Conservation (phyloP, 2,329 filamentous ascomycete species). For the Ascochyta viciae-villosae region DNA sequence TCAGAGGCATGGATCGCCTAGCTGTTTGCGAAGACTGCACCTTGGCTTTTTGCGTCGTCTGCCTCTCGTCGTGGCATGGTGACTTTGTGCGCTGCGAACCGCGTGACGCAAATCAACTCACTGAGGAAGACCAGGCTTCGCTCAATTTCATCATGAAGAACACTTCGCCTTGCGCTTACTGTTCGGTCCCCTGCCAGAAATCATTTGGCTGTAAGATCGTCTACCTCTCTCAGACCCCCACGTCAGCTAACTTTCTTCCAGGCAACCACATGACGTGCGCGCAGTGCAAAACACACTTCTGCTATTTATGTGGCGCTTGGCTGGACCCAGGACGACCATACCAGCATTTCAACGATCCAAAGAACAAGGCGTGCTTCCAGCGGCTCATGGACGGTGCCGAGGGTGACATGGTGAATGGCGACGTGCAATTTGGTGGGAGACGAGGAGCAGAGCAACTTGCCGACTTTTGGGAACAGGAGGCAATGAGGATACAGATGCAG, state of each 20-base stretch:
- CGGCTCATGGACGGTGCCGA: conserved; percentile 88
- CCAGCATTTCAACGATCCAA: conserved; percentile 78
- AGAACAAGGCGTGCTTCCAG: conserved; percentile 74
- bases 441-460: conserved; percentile 54
- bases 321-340: conserved; percentile 83
- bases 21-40: conserved; percentile 78
- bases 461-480: conserved; percentile 46
- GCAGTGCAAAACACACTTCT: conserved; percentile 90
- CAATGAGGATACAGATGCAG: conserved; percentile 45
- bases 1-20: conserved; percentile 70
- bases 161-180: conserved; percentile 89
- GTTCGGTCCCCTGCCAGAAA: conserved; percentile 84
- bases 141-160: conserved; percentile 82
- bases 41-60: conserved; percentile 83
- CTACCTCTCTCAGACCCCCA: conserved; percentile 81
- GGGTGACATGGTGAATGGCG: conserved; percentile 67
- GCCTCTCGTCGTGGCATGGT: conserved; percentile 87
- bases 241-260: neutral
- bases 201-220: conserved; percentile 72
- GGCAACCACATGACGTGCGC: conserved; percentile 93
- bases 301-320: conserved; percentile 92
- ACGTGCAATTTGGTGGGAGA: conserved; percentile 52
- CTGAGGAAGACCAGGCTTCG: conserved; percentile 84
- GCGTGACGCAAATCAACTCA: conserved; percentile 72
- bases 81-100: conserved; percentile 77